A percentile compares a stretch with the other conserved stretches of the same genome.
phyloP scores from a whole-genome alignment of 129 eudicot genomes.

The Flaveria linearis region DNA sequence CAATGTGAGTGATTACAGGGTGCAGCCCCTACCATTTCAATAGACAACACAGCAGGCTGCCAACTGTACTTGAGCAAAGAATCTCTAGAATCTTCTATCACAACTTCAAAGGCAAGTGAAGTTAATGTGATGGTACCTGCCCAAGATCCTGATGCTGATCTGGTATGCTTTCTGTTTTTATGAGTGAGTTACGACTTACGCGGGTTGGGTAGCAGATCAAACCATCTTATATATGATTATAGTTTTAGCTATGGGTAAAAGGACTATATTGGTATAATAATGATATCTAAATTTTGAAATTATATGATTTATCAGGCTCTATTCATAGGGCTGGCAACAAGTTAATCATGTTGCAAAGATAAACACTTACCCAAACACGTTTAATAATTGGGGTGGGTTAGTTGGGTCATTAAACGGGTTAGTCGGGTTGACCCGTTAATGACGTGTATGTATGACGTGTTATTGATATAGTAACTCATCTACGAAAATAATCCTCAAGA shows the following conservation, averaged over 20 bases:
- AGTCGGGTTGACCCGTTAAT: neutral
- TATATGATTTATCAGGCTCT: neutral
- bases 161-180: slow-evolving; percentile 51
- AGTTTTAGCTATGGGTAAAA: neutral
- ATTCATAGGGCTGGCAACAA: neutral
- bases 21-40: slow-evolving; percentile 87
- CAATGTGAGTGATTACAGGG: slow-evolving; percentile 50
- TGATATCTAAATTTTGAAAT: neutral
- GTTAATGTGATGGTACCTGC: slow-evolving; percentile 85
- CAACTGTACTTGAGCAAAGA: slow-evolving; percentile 81
- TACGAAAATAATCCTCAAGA: too few species aligned
- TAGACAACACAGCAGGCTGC: slow-evolving; percentile 90
- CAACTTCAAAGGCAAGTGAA: slow-evolving; percentile 96
- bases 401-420: neutral
- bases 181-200: neutral
- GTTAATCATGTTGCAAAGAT: neutral
- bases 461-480: neutral
- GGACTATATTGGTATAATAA: neutral
- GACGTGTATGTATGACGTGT: neutral
- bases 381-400: neutral
- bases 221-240: neutral
- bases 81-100: slow-evolving; percentile 74
- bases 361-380: neutral
- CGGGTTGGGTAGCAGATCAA: slow-evolving; percentile 2
- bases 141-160: slow-evolving; percentile 62